Evolutionary conservation across 345 rosid genomes (phyloP), one percentile per base, ranked within the genome.

Genomic region (Litchi chinensis): DNA sequence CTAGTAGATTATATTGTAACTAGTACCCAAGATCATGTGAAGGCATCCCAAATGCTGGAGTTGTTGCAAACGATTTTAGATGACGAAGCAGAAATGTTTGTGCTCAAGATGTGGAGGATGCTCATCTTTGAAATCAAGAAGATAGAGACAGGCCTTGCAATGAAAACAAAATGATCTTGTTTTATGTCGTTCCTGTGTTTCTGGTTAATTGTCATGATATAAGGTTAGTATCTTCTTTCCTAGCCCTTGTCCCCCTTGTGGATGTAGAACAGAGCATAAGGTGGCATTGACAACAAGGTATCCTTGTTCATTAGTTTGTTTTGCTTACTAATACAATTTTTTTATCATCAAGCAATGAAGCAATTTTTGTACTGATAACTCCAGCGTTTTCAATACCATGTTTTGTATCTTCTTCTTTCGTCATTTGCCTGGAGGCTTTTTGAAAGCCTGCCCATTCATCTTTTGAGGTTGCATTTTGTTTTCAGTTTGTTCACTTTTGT

Each of bases 21-120:
- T 26, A 92, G 97, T 76, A 96, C 94, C 70, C 97, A 80, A 80
- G 94, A 91, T 37, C 98, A 96, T 57, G 92, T 94, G 70, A 88
- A 91, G 84, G 99, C 99, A 7, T 79, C 98, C 32, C 89, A 94
- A 77, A 94, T 96, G 98, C 90, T 94, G 87, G 98, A 93, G 92
- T 84, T 85, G 64, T 90, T 96, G 79, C 95, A 96, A 81, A 79
- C 92, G 11, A 94, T 96, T 77, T 82, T 96, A 77, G 98, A 94
- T 19, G 98, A 94, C 56, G 98, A 96, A 85, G 98, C 99, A 11
- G 98, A 96, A 84, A 93, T 96, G 98, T 96, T 96, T 88, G 98
- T 96, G 77, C 94, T 96, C 68, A 96, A 96, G 86, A 93, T 96
- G 99, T 94, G 98, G 98, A 91, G 99, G 85, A 94, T 96, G 99